Evolutionary conservation across 805 yeast genomes (phyloP).

Genomic region (Hermanozyma aechmeae): DNA sequence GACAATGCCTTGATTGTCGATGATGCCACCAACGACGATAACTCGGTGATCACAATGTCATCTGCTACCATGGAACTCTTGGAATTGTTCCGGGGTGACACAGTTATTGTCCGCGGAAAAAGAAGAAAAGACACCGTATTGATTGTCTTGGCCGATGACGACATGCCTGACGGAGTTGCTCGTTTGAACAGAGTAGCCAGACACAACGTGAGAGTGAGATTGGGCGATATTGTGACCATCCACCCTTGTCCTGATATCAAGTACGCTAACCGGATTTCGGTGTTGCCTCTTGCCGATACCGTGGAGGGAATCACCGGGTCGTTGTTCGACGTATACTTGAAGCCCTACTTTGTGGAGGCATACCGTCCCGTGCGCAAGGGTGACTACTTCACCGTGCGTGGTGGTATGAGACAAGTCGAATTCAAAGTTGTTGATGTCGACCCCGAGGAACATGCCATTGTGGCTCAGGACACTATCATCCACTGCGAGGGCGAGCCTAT

Average conservation of each 20-base stretch:
- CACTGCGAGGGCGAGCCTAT: constrained; percentile 99
- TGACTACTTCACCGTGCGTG: constrained; percentile 91
- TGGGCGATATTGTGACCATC: constrained; percentile 85
- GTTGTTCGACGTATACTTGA: constrained; percentile 87
- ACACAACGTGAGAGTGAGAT: constrained; percentile 85
- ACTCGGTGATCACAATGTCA: constrained; percentile 91
- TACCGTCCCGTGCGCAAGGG: constrained; percentile 98
- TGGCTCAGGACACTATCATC: constrained; percentile 95
- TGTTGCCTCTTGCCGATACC: constrained; percentile 94
- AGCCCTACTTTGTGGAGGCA: constrained; percentile 98
- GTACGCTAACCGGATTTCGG: constrained; percentile 90
- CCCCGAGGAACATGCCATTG: constrained; percentile 95
- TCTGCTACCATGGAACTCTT: constrained; percentile 91
- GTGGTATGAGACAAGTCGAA: constrained; percentile 99
- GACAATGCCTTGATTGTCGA: constrained; percentile 91
- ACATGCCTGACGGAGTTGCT: constrained; percentile 90
- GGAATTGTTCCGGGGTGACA: constrained; percentile 95
- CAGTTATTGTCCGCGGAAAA: constrained; percentile 94
- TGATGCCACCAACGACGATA: constrained; percentile 95
- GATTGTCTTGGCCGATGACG: constrained; percentile 93
- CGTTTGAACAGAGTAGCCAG: constrained; percentile 93
- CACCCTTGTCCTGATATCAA: constrained; percentile 98
- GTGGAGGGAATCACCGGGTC: constrained; percentile 98
- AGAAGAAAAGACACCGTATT: constrained; percentile 96
- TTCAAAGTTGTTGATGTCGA: constrained; percentile 98